Conservation (phyloP, 2,329 filamentous ascomycete species). For the Botryosphaeria dothidea region DNA sequence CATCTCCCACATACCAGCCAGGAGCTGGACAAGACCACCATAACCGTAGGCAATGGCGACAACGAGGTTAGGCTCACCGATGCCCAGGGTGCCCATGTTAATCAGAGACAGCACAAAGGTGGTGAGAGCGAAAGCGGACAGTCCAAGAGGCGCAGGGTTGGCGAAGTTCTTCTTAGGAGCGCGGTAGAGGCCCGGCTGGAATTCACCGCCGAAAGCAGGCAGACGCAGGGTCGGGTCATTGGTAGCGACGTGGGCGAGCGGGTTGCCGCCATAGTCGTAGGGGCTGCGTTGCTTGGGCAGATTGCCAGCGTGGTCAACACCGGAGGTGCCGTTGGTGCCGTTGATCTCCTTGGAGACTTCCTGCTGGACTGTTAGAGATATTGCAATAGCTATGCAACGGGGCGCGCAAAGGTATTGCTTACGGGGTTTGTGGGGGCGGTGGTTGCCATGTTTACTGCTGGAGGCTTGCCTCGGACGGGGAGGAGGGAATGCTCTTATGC, state of each 20-base stretch:
- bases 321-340: constrained; percentile 33
- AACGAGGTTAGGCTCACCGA: constrained; percentile 41
- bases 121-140: constrained; percentile 61
- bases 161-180: constrained; percentile 45
- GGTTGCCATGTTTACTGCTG: constrained; percentile 21
- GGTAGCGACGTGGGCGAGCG: constrained; percentile 52
- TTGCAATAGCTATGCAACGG: not conserved
- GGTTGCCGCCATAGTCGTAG: constrained; percentile 55
- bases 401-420: constrained; percentile 16
- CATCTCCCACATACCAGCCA: constrained; percentile 50
- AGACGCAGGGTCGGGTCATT: constrained; percentile 49
- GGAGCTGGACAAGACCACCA: constrained; percentile 44
- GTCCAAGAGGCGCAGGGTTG: constrained; percentile 58
- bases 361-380: not conserved
- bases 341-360: constrained; percentile 23
- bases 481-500: not conserved
- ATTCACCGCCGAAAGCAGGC: constrained; percentile 53
- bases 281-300: constrained; percentile 43
- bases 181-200: constrained; percentile 55
- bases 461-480: not conserved
- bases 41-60: constrained; percentile 44
- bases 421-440: constrained; percentile 43
- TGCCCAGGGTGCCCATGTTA: constrained; percentile 39
- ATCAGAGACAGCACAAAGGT: constrained; percentile 56
- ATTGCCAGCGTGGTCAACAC: constrained; percentile 39